Conservation (phyloP, 2,329 filamentous ascomycete species). For the Tympanopsis confertula region DNA sequence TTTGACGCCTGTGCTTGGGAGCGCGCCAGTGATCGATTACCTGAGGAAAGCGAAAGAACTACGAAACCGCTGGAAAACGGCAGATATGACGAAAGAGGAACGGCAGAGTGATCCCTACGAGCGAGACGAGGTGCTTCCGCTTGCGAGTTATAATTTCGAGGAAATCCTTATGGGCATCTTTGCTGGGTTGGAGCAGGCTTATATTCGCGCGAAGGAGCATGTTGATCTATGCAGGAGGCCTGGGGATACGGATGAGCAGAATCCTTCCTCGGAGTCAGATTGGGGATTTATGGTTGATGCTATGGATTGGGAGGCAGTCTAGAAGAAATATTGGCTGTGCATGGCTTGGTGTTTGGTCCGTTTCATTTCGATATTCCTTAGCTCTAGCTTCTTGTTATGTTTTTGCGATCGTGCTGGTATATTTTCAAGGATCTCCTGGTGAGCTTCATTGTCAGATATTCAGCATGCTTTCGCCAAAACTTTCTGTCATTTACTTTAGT, state of each 20-base stretch:
- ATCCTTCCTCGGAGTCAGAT: conserved; percentile 23
- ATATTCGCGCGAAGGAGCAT: conserved; percentile 33
- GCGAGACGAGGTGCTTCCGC: conserved; percentile 16
- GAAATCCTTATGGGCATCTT: conserved; percentile 46
- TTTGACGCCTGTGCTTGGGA: conserved; percentile 41
- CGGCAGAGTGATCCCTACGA: neutral
- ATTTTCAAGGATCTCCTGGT: no score
- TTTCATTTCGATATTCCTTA: no score
- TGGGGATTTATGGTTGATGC: conserved; percentile 48
- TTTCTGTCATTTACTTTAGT: no score
- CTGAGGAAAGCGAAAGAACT: conserved; percentile 58
- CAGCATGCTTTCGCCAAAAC: no score
- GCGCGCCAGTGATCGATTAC: conserved; percentile 32
- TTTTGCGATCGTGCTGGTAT: no score
- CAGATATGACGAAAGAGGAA: conserved; percentile 29
- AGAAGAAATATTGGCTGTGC: no score
- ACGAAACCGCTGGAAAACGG: conserved; percentile 63
- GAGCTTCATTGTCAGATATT: no score
- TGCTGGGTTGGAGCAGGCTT: conserved; percentile 45
- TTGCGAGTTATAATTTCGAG: conserved; percentile 51
- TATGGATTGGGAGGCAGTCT: conserved; percentile 43
- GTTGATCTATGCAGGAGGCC: conserved; percentile 15
- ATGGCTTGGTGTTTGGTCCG: no score
- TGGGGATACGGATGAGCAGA: conserved; percentile 5
- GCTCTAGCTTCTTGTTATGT: no score